Conservation (phyloP, 768 basidiomycete species). For the Termitomyces sp. region DNA sequence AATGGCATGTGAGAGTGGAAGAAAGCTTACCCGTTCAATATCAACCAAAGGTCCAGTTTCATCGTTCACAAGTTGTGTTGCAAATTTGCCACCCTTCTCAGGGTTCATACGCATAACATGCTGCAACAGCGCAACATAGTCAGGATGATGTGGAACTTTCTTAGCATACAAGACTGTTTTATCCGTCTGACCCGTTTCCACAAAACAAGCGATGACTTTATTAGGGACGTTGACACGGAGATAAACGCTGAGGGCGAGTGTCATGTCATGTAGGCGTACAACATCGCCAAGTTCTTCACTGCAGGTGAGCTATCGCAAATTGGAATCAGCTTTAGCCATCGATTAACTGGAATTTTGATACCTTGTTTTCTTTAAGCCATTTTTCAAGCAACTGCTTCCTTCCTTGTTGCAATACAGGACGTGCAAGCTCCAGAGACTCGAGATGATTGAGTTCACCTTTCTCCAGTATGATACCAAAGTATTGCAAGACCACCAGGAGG, state of each 20-base stretch:
- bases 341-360: slow-evolving; percentile 21
- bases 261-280: slow-evolving; percentile 93
- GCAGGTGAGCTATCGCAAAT: slow-evolving; percentile 77
- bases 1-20: not conserved
- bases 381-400: slow-evolving; percentile 97
- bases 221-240: slow-evolving; percentile 96
- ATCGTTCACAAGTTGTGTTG: slow-evolving; percentile 90
- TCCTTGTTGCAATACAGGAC: slow-evolving; percentile 93
- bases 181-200: slow-evolving; percentile 96
- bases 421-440: slow-evolving; percentile 92
- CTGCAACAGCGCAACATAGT: slow-evolving; percentile 89
- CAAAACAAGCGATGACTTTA: slow-evolving; percentile 99
- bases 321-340: not conserved
- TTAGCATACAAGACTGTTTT: slow-evolving; percentile 98
- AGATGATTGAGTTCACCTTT: slow-evolving; percentile 97
- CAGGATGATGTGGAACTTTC: slow-evolving; percentile 92
- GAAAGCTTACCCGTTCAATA: slow-evolving; percentile 70
- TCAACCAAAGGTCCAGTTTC: slow-evolving; percentile 92
- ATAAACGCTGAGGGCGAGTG: slow-evolving; percentile 94
- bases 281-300: slow-evolving; percentile 98
- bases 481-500: slow-evolving; percentile 91
- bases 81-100: slow-evolving; percentile 98
- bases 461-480: slow-evolving; percentile 98
- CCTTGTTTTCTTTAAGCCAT: slow-evolving; percentile 99
- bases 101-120: slow-evolving; percentile 96